Evolutionary conservation across 2,329 filamentous ascomycete genomes (phyloP).

Genomic region (Ophiostoma angusticollis): DNA sequence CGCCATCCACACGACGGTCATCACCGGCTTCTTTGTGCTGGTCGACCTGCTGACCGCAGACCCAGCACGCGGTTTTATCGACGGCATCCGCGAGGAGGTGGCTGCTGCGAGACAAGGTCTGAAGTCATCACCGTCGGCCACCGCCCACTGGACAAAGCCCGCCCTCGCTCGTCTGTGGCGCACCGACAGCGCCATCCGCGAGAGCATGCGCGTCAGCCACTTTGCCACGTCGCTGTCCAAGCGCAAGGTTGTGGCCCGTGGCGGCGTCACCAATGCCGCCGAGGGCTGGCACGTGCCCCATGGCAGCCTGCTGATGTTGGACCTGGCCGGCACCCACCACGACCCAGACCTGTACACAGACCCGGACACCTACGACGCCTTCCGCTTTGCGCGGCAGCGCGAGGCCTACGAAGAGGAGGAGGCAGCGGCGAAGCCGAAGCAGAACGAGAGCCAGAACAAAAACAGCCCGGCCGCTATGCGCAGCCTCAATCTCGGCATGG

Average conservation of each 20-base stretch:
- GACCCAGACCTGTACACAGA: constrained; percentile 32
- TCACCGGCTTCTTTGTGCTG: constrained; percentile 35
- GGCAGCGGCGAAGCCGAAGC: constrained; percentile 5
- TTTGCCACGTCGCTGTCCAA: constrained; percentile 33
- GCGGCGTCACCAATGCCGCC: constrained; percentile 24
- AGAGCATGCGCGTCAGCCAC: constrained; percentile 36
- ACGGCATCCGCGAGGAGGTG: constrained; percentile 31
- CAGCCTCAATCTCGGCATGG: constrained; percentile 34
- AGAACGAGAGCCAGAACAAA: constrained; percentile 13
- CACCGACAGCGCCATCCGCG: constrained; percentile 39
- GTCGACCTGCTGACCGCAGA: constrained; percentile 33
- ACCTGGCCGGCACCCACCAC: constrained; percentile 32
- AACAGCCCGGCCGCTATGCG: constrained; percentile 20
- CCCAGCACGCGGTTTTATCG: constrained; percentile 22
- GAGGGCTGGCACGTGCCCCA: constrained; percentile 33
- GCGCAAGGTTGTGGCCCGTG: constrained; percentile 30
- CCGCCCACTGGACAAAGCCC: constrained; percentile 33
- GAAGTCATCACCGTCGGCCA: constrained; percentile 4
- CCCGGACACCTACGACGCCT: constrained; percentile 33
- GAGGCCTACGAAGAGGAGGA: constrained; percentile 24
- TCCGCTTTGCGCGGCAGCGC: constrained; percentile 32
- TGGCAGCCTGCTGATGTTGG: constrained; percentile 30
- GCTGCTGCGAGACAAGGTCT: constrained; percentile 20
- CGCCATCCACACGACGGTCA: constrained; percentile 43
- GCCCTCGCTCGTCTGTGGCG: constrained; percentile 29